Evolutionary conservation across 2,329 filamentous ascomycete genomes (phyloP), one percentile per base, ranked within the genome.

Genomic region (Aspergillus brasiliensis): DNA sequence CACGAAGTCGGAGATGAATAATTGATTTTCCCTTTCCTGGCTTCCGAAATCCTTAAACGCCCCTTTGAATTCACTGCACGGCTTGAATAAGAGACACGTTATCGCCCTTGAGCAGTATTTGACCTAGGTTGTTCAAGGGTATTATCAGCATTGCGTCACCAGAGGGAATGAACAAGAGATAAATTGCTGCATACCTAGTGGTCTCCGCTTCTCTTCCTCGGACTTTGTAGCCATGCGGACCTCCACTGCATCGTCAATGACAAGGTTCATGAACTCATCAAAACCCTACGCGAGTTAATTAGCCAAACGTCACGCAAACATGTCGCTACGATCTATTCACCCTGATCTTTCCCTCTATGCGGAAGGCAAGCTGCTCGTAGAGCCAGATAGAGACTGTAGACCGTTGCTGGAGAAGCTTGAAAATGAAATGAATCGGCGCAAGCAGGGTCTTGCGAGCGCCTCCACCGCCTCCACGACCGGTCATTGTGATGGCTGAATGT

Each of bases 231-330:
- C 83, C 73, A 92, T 86, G 76, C 89, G 91, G 47, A 99, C 92
- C 79, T 98, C 94, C 59, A 97, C 87, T 28, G 95, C 95, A 70
- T 99, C 92, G 73, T 99, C 95, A 67, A 97, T 86, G 40, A 98
- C 95, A 52, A 99, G 83, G 81, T 99, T 99, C 93, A 99, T 97
- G 81, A 98, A 99, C 78, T 99, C 95, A 76, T 99, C 95, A 68
- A 99, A 99, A 13, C 95, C 93, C 92, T 97, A 64, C 25, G 37
- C n/a, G 25, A 59, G 17, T 27, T 42, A 13, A 48, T 63, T 51
- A 64, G 56, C 44, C 56, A 46, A 42, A 54, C 34, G 8, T 17
- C 59, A 49, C 48, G 27, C 44, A 49, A 23, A 6, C 40, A 31
- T 13, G 19, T 25, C 28, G 42, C 25, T 46, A 55, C 38, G 31